Evolutionary conservation across 2,329 filamentous ascomycete species (phyloP).

Genomic region (Aspergillus sp.): DNA sequence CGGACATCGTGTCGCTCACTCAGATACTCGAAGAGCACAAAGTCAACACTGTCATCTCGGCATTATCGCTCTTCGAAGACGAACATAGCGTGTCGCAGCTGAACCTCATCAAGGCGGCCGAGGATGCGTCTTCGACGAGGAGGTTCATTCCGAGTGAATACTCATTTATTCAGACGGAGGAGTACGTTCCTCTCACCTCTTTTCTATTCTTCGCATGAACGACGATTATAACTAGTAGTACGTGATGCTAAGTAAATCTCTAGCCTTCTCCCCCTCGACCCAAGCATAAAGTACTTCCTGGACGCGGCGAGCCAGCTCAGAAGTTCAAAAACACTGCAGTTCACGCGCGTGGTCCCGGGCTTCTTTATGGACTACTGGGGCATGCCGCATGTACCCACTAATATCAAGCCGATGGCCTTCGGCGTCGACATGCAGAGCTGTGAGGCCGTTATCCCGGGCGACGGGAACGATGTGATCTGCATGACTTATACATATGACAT

Average conservation of each 20-base stretch:
- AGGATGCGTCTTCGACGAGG: slow-evolving; percentile 36
- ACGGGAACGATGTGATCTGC: slow-evolving; percentile 45
- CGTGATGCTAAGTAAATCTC: no score
- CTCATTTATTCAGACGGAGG: slow-evolving; percentile 34
- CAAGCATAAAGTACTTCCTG: slow-evolving; percentile 32
- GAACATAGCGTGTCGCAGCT: slow-evolving; percentile 35
- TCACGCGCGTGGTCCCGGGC: slow-evolving; percentile 42
- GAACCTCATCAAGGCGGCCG: slow-evolving; percentile 48
- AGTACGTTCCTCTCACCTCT: slow-evolving; percentile 21
- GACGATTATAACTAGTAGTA: no score
- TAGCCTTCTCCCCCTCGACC: slow-evolving; percentile 28
- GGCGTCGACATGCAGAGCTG: slow-evolving; percentile 47
- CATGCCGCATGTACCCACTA: slow-evolving; percentile 36
- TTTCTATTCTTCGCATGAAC: background rate
- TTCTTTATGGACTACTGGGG: slow-evolving; percentile 51
- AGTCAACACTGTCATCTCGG: slow-evolving; percentile 48
- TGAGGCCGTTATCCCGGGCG: slow-evolving; percentile 50
- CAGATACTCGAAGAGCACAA: slow-evolving; percentile 37
- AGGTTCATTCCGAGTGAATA: slow-evolving; percentile 48
- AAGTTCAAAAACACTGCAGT: slow-evolving; percentile 34
- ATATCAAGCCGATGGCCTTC: slow-evolving; percentile 42
- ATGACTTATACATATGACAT: slow-evolving; percentile 54
- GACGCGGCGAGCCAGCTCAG: slow-evolving; percentile 30
- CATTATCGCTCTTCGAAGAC: slow-evolving; percentile 35
- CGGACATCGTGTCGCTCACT: slow-evolving; percentile 27